phyloP scores from a whole-genome alignment of 176 grass and related monocot genomes.

The Otatea glauca region DNA sequence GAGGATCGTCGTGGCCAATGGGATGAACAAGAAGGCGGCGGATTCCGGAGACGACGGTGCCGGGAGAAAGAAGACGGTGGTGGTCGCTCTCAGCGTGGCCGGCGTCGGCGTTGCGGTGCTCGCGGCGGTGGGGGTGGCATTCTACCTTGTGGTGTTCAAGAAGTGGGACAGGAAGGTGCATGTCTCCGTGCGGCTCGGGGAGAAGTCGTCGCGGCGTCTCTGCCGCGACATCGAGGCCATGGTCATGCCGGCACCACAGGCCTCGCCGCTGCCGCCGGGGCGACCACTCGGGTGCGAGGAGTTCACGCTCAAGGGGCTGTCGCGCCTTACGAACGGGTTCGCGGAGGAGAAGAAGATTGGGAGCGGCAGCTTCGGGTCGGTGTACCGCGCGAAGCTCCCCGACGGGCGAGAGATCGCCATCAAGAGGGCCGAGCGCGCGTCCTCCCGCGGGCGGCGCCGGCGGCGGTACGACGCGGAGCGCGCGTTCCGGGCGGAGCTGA shows the following conservation, averaged over 20 bases:
- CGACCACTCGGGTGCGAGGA: slow-evolving; percentile 59
- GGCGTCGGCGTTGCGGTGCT: slow-evolving; percentile 19
- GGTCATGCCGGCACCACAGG: slow-evolving; percentile 30
- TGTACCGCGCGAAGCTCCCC: slow-evolving; percentile 74
- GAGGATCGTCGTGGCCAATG: slow-evolving; percentile 36
- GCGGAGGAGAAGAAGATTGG: slow-evolving; percentile 66
- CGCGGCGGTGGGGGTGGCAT: slow-evolving; percentile 11
- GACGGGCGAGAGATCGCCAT: slow-evolving; percentile 75
- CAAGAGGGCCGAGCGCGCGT: slow-evolving; percentile 62
- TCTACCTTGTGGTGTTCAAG: slow-evolving; percentile 36
- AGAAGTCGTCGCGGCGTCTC: slow-evolving; percentile 4
- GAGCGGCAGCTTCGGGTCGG: slow-evolving; percentile 78
- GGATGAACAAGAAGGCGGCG: neutral
- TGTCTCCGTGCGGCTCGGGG: slow-evolving; percentile 34
- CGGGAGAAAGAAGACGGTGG: neutral
- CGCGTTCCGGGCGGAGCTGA: slow-evolving; percentile 79
- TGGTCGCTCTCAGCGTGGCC: slow-evolving; percentile 20
- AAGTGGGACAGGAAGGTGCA: slow-evolving; percentile 26
- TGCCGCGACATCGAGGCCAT: slow-evolving; percentile 31
- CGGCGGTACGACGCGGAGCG: slow-evolving; percentile 55
- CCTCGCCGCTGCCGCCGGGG: slow-evolving; percentile 6
- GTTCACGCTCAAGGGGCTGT: slow-evolving; percentile 61
- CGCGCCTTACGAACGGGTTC: slow-evolving; percentile 60
- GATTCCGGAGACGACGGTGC: rapidly evolving
- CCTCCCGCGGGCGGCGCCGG: neutral